Base-by-base conservation (phyloP, 257 asterid genomes). In the Gentiana dahurica region DNA sequence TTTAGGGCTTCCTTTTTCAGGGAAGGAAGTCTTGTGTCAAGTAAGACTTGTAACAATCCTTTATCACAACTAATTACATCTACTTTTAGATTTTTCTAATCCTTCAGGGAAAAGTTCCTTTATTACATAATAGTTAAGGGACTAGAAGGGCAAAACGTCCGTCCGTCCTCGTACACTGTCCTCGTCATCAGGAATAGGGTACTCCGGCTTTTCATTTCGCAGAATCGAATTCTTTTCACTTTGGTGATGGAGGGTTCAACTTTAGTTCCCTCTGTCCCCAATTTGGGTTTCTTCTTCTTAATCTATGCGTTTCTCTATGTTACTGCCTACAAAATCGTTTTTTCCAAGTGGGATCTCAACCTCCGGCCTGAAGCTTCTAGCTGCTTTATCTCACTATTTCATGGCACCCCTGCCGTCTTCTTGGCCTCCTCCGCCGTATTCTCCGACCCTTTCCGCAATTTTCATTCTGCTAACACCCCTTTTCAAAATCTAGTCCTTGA, bases 361-460 rank as follows among this genome's bases (percentile, higher is more conserved):
- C 87, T 84, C 68, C 84, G 92, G 2, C 95, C 98, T 1, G 98
- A 87, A 66, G 98, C 95, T 47, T 83, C 98, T 0, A 87, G 96
- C 77, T 91, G 98, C 77, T 64, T 67, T n/a, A 87, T 87, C 51
- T 87, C 96, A 50, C 73, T 91, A 0, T 76, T 77, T 38, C 98
- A 91, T 68, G 98, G 98, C 60, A 91, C 96, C 2, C 98, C 98
- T 1, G 98, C 94, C 4, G 98, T 84, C 4, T 60, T 85, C 66
- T 50, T 91, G 10, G 95, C 98, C 51, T 43, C 63, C 13, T 24
- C 46, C 34, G 81, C 95, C 45, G 59, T 91, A 35, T 61, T 81
- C 36, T 51, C 86, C 62, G 89, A 84, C 79, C 76, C 85, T 1
- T 60, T 54, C 35, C 80, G 68, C 2, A 51, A 73, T 47, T 91